phyloP scores from a whole-genome alignment of 2,329 filamentous ascomycete species.

The Colletotrichum chrysophilum region DNA sequence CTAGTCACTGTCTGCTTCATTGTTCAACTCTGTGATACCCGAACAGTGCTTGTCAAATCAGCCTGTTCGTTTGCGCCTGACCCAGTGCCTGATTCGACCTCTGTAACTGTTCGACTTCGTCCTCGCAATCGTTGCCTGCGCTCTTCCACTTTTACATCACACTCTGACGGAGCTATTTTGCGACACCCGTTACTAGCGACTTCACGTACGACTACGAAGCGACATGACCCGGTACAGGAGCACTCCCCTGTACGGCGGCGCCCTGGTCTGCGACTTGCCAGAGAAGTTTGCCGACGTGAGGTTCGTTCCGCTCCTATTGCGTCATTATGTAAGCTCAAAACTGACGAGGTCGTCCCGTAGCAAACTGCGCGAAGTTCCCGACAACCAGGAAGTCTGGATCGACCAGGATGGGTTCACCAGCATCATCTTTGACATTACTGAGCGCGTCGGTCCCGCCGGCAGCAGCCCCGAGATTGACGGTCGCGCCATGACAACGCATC shows the following conservation, averaged over 20 bases:
- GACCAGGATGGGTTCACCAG: slow-evolving; percentile 83
- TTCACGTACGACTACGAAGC: not conserved
- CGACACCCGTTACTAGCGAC: not conserved
- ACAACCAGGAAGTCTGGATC: slow-evolving; percentile 93
- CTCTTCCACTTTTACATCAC: not conserved
- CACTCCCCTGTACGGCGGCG: slow-evolving; percentile 74
- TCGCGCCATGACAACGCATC: slow-evolving; percentile 70
- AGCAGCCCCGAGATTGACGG: slow-evolving; percentile 68
- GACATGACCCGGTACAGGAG: slow-evolving; percentile 59
- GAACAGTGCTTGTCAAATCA: not conserved
- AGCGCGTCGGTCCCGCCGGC: slow-evolving; percentile 70
- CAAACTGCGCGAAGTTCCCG: slow-evolving; percentile 76
- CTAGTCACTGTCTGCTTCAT: not conserved
- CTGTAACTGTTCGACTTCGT: not conserved
- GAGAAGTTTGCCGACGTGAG: slow-evolving; percentile 74
- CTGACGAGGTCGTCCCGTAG: slow-evolving; percentile 42
- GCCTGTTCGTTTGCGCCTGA: not conserved
- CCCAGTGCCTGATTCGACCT: not conserved
- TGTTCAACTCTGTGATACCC: not conserved
- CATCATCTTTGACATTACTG: slow-evolving; percentile 89
- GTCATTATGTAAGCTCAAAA: not conserved
- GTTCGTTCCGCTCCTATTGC: slow-evolving; percentile 44
- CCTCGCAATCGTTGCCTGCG: not conserved
- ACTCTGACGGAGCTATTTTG: not conserved
- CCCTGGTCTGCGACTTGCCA: slow-evolving; percentile 72